Evolutionary conservation across 345 rosid genomes (phyloP).

Genomic region (Aquilaria yunnanensis): DNA sequence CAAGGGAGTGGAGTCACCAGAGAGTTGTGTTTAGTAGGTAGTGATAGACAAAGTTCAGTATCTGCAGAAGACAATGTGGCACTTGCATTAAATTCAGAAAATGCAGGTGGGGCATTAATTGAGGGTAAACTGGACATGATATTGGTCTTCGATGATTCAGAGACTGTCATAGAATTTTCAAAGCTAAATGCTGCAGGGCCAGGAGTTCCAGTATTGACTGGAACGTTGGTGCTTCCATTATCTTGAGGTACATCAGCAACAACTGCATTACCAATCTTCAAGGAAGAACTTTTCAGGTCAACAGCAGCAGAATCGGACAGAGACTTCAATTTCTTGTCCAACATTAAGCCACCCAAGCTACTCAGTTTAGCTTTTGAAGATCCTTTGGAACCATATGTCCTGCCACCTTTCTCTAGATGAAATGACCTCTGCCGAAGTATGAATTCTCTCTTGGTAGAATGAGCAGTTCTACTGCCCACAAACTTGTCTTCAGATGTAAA

Average conservation of each 20-base stretch:
- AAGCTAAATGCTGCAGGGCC: constrained; percentile 26
- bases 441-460: constrained; percentile 59
- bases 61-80: constrained; percentile 35
- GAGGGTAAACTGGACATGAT: constrained; percentile 13
- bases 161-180: constrained; percentile 20
- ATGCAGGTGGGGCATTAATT: constrained; percentile 14
- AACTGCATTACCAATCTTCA: constrained; percentile 38
- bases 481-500: constrained; percentile 57
- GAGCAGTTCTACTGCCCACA: constrained; percentile 50
- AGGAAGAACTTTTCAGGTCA: constrained; percentile 41
- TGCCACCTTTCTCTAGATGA: constrained; percentile 56
- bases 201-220: constrained; percentile 18
- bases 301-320: constrained; percentile 38
- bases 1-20: constrained; percentile 29
- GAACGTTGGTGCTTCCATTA: constrained; percentile 25
- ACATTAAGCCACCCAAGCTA: constrained; percentile 45
- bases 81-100: constrained; percentile 21
- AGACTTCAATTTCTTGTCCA: constrained; percentile 56
- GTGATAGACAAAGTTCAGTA: constrained; percentile 62
- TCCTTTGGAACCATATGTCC: constrained; percentile 53
- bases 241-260: constrained; percentile 42
- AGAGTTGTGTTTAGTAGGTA: constrained; percentile 37
- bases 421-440: constrained; percentile 66
- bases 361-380: constrained; percentile 51
- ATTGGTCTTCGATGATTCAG: constrained; percentile 28